Evolutionary conservation across 176 grass and related monocot genomes (phyloP).

Genomic region (Dendrocalamus sinicus): DNA sequence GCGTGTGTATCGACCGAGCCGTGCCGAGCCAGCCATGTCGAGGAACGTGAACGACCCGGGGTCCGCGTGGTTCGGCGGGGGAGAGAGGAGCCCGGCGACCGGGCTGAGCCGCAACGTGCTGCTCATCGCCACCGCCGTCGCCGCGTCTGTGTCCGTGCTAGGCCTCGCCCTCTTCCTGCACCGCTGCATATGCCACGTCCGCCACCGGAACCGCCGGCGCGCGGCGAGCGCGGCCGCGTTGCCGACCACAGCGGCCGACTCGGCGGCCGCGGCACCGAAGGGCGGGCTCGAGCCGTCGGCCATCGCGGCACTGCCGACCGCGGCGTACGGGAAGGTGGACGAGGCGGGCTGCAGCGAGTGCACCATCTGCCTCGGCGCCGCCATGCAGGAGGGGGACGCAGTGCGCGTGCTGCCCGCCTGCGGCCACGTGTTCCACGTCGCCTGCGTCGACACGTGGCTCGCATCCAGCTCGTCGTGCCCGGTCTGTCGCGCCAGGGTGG

Average conservation of each 20-base stretch:
- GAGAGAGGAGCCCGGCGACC: conserved; percentile 1
- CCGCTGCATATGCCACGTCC: conserved; percentile 58
- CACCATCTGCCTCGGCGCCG: conserved; percentile 63
- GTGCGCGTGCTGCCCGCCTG: conserved; percentile 56
- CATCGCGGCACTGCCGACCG: conserved; percentile 58
- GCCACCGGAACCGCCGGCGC: conserved; percentile 42
- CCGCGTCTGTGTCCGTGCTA: conserved; percentile 48
- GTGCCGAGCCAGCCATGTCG: conserved; percentile 13
- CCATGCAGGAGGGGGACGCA: conserved; percentile 42
- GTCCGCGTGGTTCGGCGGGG: conserved; percentile 56
- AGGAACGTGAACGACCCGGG: conserved; percentile 55
- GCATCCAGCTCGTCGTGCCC: conserved; percentile 64
- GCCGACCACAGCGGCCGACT: not conserved
- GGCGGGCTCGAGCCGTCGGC: conserved; percentile 50
- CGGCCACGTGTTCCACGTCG: conserved; percentile 62
- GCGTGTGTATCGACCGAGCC: not conserved
- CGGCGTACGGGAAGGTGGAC: conserved; percentile 15
- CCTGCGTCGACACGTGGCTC: conserved; percentile 61
- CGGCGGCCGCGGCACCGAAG: not conserved
- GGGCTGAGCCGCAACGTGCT: conserved; percentile 29
- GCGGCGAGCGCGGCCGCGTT: not conserved
- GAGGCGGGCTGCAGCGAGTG: conserved; percentile 44
- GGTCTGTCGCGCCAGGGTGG: conserved; percentile 59
- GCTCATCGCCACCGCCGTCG: conserved; percentile 49
- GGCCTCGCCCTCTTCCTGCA: conserved; percentile 55